These are phyloP conservation scores for Cyclanthera cordifolia DNA, from an alignment of 306 rosid genomes.

Conservation along the genomic window DNA sequence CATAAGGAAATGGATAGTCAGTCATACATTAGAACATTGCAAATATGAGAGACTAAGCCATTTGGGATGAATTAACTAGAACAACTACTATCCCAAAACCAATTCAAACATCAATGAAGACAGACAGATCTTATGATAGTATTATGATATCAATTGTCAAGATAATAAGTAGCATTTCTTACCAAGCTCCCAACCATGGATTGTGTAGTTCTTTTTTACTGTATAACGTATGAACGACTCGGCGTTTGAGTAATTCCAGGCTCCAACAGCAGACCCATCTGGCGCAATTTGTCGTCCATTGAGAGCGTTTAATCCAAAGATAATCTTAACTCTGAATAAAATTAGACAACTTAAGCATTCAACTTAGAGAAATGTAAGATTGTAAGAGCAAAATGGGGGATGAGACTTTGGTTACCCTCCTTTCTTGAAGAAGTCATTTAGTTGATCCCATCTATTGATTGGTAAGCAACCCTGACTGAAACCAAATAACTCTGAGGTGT, in stretches of 20 bases:
- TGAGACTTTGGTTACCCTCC: slow-evolving; percentile 47
- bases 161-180: slow-evolving; percentile 13
- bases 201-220: slow-evolving; percentile 45
- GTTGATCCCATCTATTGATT: slow-evolving; percentile 77
- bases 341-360: background rate
- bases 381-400: slow-evolving; percentile 5
- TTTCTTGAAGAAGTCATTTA: slow-evolving; percentile 60
- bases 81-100: background rate
- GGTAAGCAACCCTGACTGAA: slow-evolving; percentile 76
- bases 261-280: slow-evolving; percentile 39
- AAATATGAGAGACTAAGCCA: background rate
- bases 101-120: background rate
- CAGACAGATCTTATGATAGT: background rate
- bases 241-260: slow-evolving; percentile 63
- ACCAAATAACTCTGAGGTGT: slow-evolving; percentile 39
- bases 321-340: slow-evolving; percentile 59
- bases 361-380: slow-evolving; percentile 8
- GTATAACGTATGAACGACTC: slow-evolving; percentile 69
- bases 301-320: slow-evolving; percentile 86
- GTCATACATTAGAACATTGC: background rate
- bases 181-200: slow-evolving; percentile 97
- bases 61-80: background rate
- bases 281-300: slow-evolving; percentile 31
- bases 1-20: background rate
- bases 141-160: background rate